Base-by-base conservation (phyloP, 306 rosid genomes). In the Cicer yamashitae region DNA sequence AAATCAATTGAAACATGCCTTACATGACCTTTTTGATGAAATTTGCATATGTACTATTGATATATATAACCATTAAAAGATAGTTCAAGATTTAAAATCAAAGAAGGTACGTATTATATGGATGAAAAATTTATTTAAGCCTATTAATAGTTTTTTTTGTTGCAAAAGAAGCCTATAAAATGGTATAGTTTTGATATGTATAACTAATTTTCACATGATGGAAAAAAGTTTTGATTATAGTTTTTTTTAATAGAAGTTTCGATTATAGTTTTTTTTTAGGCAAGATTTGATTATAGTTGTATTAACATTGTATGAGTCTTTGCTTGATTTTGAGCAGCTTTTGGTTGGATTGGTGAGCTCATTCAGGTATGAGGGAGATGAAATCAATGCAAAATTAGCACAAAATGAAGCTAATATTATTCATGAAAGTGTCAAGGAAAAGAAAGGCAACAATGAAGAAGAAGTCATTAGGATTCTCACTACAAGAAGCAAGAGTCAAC, bases 401-500 rank as follows among this genome's bases (percentile, higher is more conserved):
- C 81, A 87, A 63, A 66, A 78, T 2, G 97, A 93, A 59, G 88
- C 97, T 43, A 82, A 66, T 18, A 83, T 91, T 70, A 87, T 93
- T 78, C 91, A 88, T 38, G 83, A 82, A 17, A 75, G 89, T 53
- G 71, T 91, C 51, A 89, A 89, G 51, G 84, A 82, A 44, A 91
- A 88, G 78, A 80, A 75, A 34, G 78, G 82, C 5, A 82, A 69
- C 70, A 47, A 70, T 70, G 98, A 89, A 67, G 97, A 89, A 65
- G 97, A 93, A 81, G 87, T 82, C 15, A 91, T 86, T 11, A 87
- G 97, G 74, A 87, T 89, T 69, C 81, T 91, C 25, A 88, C 85
- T 6, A 93, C 98, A 34, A 89, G 96, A 71, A 89, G 97, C 88
- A 91, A 84, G 69, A 77, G 87, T 1, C 97, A 91, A 72, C 90